Base-by-base conservation (phyloP, 2,329 filamentous ascomycete genomes). In the Lachnum nothofagi region DNA sequence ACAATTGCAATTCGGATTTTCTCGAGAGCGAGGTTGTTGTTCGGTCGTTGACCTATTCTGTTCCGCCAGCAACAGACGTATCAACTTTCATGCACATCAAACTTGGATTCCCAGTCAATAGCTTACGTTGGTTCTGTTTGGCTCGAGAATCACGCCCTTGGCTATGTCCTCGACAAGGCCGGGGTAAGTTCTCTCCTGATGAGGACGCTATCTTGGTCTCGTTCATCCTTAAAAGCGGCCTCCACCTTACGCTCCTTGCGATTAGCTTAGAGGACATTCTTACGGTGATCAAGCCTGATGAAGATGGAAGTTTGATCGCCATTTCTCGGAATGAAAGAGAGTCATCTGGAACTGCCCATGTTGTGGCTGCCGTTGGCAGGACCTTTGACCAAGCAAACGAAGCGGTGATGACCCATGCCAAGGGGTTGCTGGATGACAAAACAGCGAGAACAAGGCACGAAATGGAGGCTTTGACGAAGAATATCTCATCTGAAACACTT, bases 201-300 rank as follows among this genome's bases (percentile, higher is more conserved):
- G 48, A 52, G 33, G 51, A 55, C 35, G 38, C 46, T 2, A 45
- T 55, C 50, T 20, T 55, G 14, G 14, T 50, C 4, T 55, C 50
- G 4, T 50, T 51, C 10, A 16, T 55, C n/a, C 33, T 29, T n/a
- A 23, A 20, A 27, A 42, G 52, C 46, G 48, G 51, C 8, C 38
- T 38, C 19, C 45, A 55, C 23, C 20, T 54, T 8, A 44, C 49
- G 8, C 27, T 55, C 27, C 40, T 55, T 37, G 50, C 46, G 10
- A 7, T 55, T 33, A 55, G 52, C 23, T 20, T 53, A 10, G 20
- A 53, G 38, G 50, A 48, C 17, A 31, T 50, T 22, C 33, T 43
- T 7, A 48, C 31, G 9, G 44, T 46, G 0, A 12, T 55, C 5
- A 46, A 40, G 27, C 39, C 50, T 10, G 43, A 44, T 33, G 16